phyloP scores from a whole-genome alignment of 352 stramenopile genomes.

The Globisporangium viniferum region DNA sequence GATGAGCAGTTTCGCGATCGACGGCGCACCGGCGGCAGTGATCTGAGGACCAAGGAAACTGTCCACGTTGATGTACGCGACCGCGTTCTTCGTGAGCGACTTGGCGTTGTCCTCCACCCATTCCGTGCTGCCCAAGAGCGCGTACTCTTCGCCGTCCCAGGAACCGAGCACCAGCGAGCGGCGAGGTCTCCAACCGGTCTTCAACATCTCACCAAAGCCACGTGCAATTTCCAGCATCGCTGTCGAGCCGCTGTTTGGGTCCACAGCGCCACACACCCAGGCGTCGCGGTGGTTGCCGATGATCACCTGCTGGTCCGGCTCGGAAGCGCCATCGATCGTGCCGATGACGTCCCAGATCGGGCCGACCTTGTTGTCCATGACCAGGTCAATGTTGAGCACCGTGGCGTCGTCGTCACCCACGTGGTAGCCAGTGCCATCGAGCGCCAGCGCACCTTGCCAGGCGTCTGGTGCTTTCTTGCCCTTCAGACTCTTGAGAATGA shows the following conservation, averaged over 20 bases:
- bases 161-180: conserved; percentile 76
- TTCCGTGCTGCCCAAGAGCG: conserved; percentile 79
- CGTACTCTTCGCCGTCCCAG: conserved; percentile 88
- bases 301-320: conserved; percentile 73
- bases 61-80: conserved; percentile 88
- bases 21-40: conserved; percentile 53
- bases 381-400: conserved; percentile 57
- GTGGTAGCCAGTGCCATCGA: conserved; percentile 57
- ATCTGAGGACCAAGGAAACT: conserved; percentile 54
- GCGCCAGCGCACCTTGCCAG: conserved; percentile 62
- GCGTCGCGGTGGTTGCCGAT: conserved; percentile 91
- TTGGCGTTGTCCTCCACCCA: conserved; percentile 70
- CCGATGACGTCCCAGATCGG: conserved; percentile 88
- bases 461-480: conserved; percentile 45
- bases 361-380: conserved; percentile 73
- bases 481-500: conserved; percentile 64
- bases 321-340: conserved; percentile 57
- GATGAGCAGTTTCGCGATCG: conserved; percentile 58
- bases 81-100: conserved; percentile 45
- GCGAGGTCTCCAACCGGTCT: conserved; percentile 58
- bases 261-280: conserved; percentile 87
- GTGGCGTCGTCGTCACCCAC: conserved; percentile 69
- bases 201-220: conserved; percentile 57
- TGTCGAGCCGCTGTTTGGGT: conserved; percentile 82
- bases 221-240: conserved; percentile 83